Evolutionary conservation across 495 filamentous ascomycete genomes (phyloP).

Genomic region (Aspergillus coremiiformis): DNA sequence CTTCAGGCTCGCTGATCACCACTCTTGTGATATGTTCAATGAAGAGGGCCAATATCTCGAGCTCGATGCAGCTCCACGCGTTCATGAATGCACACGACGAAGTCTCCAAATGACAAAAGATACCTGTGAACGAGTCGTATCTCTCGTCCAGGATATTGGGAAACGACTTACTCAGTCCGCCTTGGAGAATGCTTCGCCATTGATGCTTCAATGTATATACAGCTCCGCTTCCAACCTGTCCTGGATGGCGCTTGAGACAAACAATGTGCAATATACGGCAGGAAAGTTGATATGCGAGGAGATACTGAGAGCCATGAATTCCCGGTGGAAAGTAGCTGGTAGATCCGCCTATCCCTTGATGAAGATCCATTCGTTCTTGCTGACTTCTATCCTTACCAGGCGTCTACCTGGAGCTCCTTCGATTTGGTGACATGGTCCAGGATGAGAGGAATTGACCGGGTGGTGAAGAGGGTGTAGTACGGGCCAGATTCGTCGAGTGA

Average conservation of each 20-base stretch:
- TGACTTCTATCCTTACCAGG: no score
- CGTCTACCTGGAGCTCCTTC: no score
- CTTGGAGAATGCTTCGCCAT: background rate
- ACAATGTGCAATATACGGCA: background rate
- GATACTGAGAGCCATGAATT: background rate
- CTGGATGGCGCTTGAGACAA: background rate
- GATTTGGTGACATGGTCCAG: no score
- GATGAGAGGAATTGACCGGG: no score
- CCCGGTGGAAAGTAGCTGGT: background rate
- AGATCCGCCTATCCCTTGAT: no score
- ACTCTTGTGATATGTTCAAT: background rate
- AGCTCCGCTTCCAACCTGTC: background rate
- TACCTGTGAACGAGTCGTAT: background rate
- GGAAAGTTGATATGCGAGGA: background rate
- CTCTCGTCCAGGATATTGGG: background rate
- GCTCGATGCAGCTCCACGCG: background rate
- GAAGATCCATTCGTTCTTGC: no score
- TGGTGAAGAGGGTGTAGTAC: no score
- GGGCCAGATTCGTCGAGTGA: no score
- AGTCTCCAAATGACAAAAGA: background rate
- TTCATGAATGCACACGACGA: background rate
- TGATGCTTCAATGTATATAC: background rate
- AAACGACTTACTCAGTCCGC: background rate
- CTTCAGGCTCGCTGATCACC: background rate
- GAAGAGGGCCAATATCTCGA: background rate